Base-by-base conservation (phyloP, 345 rosid genomes). In the Eucalyptus pauciflora region DNA sequence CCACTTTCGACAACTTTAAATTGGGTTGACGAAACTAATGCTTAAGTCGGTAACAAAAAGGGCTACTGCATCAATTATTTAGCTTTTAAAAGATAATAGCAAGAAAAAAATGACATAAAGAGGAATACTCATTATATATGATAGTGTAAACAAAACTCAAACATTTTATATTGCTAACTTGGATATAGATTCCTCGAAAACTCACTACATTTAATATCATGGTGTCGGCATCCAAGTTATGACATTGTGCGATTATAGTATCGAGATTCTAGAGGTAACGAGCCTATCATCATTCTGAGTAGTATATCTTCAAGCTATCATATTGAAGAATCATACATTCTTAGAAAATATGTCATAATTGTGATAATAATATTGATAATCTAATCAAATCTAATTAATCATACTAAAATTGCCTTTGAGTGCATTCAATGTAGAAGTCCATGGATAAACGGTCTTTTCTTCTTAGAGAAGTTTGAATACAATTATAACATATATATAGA, bases 241-340 rank as follows among this genome's bases (percentile, higher is more conserved):
- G 8, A 29, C 6, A 62, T 24, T 24, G 14, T 58, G 14, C 1
- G 7, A 25, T 25, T 58, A 58, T 4, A 5, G 2, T 58, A 58
- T 58, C 6, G 4, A 58, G n/a, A 58, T 58, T 58, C n/a, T 25
- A 62, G 4, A 29, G 8, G 2, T 29, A 62, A 6, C 1, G 0
- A 11, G 69, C 69, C 13, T 62, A 29, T 29, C 33, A 5, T 62
- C 33, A 62, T 62, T 3, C 9, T 0, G 14, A 0, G 7, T n/a
- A 29, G n/a, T 58, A 58, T 25, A 5, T 62, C 8, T 62, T 58
- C 27, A 24, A 58, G 64, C 13, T 58, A 58, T 58, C 29, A 24
- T 58, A 58, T 24, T 10, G n/a, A 58, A 24, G 29, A 58, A 58
- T 24, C 7, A 24, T 25, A 58, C n/a, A 6, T 62, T 62, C 33